Percentiles rank a stretch among this genome's conserved stretches.
These are phyloP conservation scores for Pestalotiopsis sp. DNA, from an alignment of 2,329 filamentous ascomycete species.

Conservation along the genomic window DNA sequence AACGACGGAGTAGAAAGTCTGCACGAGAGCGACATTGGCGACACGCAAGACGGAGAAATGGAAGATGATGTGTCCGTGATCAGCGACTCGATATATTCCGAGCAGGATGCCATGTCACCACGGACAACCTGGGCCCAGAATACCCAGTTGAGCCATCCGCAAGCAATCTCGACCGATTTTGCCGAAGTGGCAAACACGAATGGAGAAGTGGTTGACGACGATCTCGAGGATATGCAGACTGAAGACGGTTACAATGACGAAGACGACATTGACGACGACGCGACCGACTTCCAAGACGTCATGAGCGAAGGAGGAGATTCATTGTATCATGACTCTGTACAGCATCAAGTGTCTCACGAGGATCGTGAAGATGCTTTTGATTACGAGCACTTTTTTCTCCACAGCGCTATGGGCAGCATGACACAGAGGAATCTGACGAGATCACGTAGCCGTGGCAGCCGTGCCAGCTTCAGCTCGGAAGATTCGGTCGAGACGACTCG, in stretches of 20 bases:
- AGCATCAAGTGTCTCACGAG: constrained; percentile 76
- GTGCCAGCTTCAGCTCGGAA: constrained; percentile 59
- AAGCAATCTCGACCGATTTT: constrained; percentile 1
- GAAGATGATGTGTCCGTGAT: constrained; percentile 30
- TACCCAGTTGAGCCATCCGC: constrained; percentile 14
- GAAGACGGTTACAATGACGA: constrained; percentile 33
- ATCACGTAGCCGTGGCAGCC: constrained; percentile 40
- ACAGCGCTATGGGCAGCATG: constrained; percentile 85
- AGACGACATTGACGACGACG: constrained; percentile 36
- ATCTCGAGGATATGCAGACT: constrained; percentile 28
- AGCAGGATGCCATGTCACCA: constrained; percentile 27
- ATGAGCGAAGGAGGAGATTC: constrained; percentile 66
- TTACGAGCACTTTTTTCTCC: constrained; percentile 93
- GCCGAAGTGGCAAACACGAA: constrained; percentile 15
- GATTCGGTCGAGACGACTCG: constrained; percentile 65
- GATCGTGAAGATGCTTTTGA: constrained; percentile 95
- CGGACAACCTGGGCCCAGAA: constrained; percentile 22
- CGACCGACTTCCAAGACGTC: constrained; percentile 36
- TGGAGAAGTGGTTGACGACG: constrained; percentile 33
- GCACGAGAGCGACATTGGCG: constrained; percentile 1
- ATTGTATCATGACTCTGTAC: constrained; percentile 63
- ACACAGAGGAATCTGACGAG: constrained; percentile 53
- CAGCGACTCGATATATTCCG: constrained; percentile 26
- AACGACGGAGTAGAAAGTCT: constrained; percentile 2
- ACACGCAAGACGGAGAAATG: constrained; percentile 9